Base-by-base conservation (phyloP, 2,329 filamentous ascomycete species). In the Helotiales sp. region DNA sequence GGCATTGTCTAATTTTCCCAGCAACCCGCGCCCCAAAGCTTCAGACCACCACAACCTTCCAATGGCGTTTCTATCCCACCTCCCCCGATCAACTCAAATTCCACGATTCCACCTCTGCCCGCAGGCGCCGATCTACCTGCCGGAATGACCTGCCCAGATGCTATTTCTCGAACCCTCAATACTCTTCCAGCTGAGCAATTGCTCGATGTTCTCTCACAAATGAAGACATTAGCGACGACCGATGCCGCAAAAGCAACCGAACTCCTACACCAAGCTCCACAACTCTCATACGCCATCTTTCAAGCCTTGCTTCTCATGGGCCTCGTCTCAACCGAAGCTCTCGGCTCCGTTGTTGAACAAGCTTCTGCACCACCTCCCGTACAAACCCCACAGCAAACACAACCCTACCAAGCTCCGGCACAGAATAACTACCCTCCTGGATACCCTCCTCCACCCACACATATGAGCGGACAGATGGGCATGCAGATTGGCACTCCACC, bases 221-320 rank as follows among this genome's bases (percentile, higher is more conserved):
- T 98, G 90, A 98, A 98, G 76, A 84, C 87, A 2, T 80, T 98
- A 12, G 91, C 91, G n/a, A 84, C 86, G 51, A 84, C 82, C 24
- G 92, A 98, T 67, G 92, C 93, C 2, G 81, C 83, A 19, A 89
- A 91, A 70, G 93, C 93, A 3, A 92, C 88, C 0, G 91, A 96
- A 70, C 85, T 98, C 38, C 84, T 99, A 40, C 82, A 88, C 61
- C 89, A 93, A 76, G 92, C 93, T 1, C 95, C 95, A 0, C 95
- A 99, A 75, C 85, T 99, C 44, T 86, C 91, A 4, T 98, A 96
- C 69, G 95, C 95, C 57, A 89, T 98, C 64, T 98, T 98, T 76
- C 93, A 98, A 75, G 90, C 93, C 24, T 82, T 98, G 9, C 84
- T 98, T 2, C 84, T 97, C 34, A 95, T 98, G 84, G 91, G 92